Evolutionary conservation across 495 filamentous ascomycete genomes (phyloP).

Genomic region (Penicillium cataractarum): DNA sequence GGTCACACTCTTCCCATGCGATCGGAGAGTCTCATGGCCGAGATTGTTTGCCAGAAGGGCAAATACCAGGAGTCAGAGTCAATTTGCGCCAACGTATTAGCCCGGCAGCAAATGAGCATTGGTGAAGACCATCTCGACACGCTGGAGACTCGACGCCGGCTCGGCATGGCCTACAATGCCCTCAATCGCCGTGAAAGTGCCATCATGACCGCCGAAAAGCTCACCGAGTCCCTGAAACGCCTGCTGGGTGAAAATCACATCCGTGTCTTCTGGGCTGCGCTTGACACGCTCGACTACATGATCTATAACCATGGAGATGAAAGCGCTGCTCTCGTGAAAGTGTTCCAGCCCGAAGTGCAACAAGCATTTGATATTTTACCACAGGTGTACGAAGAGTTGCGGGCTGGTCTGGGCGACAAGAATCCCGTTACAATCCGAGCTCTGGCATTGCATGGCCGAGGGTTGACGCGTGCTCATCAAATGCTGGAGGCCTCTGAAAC

Average conservation of each 20-base stretch:
- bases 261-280: conserved; percentile 22
- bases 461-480: conserved; percentile 25
- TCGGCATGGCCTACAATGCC: conserved; percentile 31
- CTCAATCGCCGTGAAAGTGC: conserved; percentile 32
- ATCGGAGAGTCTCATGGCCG: conserved; percentile 38
- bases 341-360: conserved; percentile 23
- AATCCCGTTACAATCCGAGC: conserved; percentile 36
- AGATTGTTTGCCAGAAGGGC: conserved; percentile 34
- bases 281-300: conserved; percentile 34
- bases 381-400: conserved; percentile 29
- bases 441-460: conserved; percentile 31
- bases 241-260: conserved; percentile 41
- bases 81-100: conserved; percentile 40
- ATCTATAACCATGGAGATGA: conserved; percentile 26
- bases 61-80: conserved; percentile 40
- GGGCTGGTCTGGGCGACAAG: conserved; percentile 21
- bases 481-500: conserved; percentile 35
- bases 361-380: conserved; percentile 22
- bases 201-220: conserved; percentile 30
- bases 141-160: conserved; percentile 37
- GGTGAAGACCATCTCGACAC: conserved; percentile 44
- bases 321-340: conserved; percentile 4
- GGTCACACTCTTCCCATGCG: conserved; percentile 40
- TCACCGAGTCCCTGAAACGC: conserved; percentile 26
- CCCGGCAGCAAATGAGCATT: conserved; percentile 44